Conservation (phyloP, 352 stramenopile genomes). For the Phytophthora parvispora region DNA sequence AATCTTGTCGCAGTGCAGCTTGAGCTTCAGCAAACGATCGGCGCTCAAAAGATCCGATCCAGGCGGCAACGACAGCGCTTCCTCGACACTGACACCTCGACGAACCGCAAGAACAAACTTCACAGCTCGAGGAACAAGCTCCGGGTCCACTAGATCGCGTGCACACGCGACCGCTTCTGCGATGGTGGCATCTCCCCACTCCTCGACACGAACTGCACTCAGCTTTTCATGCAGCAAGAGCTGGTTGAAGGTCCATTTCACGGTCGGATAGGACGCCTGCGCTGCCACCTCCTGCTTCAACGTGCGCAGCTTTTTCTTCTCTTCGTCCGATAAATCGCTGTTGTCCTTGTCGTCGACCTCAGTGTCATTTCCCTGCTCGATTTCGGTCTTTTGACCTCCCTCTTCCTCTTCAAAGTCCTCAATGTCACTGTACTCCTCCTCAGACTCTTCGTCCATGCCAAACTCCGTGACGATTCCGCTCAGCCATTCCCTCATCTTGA, state of each 20-base stretch:
- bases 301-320: conserved; percentile 18
- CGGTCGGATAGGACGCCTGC: conserved; percentile 17
- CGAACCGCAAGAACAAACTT: conserved; percentile 19
- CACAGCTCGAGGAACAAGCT: conserved; percentile 9
- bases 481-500: conserved; percentile 31
- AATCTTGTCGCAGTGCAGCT: conserved; percentile 30
- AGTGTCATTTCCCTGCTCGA: background rate
- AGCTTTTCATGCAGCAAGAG: conserved; percentile 32
- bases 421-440: conserved; percentile 20
- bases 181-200: conserved; percentile 14
- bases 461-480: conserved; percentile 27
- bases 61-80: conserved; percentile 10
- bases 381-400: conserved; percentile 4
- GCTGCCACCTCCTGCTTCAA: conserved; percentile 4
- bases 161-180: background rate
- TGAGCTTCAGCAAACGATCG: conserved; percentile 15
- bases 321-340: background rate
- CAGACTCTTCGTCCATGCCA: conserved; percentile 6
- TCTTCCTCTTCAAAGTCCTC: conserved; percentile 14
- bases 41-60: conserved; percentile 8
- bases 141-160: background rate
- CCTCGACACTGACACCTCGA: conserved; percentile 8
- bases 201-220: conserved; percentile 11
- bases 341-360: background rate
- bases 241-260: conserved; percentile 39